Evolutionary conservation across 208 protist genomes (phyloP).

Genomic region (Zelonia costaricensis): DNA sequence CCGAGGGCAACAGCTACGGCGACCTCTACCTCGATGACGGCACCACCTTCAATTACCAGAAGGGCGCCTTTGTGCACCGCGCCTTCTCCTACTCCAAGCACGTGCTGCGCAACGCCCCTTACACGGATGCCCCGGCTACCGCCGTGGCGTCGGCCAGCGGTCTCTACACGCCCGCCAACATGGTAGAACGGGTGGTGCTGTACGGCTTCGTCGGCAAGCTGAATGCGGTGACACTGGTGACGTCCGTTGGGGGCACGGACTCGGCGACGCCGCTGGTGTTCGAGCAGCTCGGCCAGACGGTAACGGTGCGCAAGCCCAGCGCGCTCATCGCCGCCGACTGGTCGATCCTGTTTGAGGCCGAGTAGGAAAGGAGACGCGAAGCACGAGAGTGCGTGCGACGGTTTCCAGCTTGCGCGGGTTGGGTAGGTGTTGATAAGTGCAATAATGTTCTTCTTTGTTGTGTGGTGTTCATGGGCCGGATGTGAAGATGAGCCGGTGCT

Average conservation of each 20-base stretch:
- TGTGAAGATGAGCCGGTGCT: too few relatives aligned
- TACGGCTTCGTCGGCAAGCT: slow-evolving; percentile 53
- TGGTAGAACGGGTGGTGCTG: slow-evolving; percentile 71
- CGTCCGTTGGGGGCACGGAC: background rate
- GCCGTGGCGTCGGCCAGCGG: too few relatives aligned
- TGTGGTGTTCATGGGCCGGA: too few relatives aligned
- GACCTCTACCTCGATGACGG: slow-evolving; percentile 85
- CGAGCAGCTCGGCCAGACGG: slow-evolving; percentile 47
- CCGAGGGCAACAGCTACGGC: slow-evolving; percentile 56
- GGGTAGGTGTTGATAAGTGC: too few relatives aligned
- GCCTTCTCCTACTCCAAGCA: slow-evolving; percentile 49
- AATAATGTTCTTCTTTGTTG: too few relatives aligned
- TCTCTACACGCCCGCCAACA: slow-evolving; percentile 28
- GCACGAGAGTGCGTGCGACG: too few relatives aligned
- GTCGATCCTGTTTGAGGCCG: slow-evolving; percentile 52
- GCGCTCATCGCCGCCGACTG: slow-evolving; percentile 57
- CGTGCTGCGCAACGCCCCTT: slow-evolving; percentile 31
- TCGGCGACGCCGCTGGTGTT: slow-evolving; percentile 42
- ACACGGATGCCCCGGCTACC: background rate
- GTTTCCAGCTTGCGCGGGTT: too few relatives aligned
- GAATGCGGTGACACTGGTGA: slow-evolving; percentile 5
- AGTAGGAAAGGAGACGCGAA: too few relatives aligned
- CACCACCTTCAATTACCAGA: slow-evolving; percentile 62
- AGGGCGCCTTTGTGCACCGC: slow-evolving; percentile 54
- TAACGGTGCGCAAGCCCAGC: slow-evolving; percentile 66